Conservation (phyloP, 345 rosid genomes). For the Heritiera littoralis region DNA sequence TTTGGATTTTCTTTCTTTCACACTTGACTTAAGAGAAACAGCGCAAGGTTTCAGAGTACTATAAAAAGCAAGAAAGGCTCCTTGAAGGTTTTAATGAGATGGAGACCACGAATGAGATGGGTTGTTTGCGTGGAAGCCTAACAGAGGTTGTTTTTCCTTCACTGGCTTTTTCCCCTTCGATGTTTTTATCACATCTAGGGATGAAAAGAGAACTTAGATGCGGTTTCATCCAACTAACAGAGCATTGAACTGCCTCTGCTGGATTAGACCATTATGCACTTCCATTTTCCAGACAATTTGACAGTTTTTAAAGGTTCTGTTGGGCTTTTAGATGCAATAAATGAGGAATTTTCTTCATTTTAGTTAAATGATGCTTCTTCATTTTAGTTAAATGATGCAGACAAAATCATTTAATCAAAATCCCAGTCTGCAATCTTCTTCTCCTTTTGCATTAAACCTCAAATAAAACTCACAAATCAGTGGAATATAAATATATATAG, state of each 20-base stretch:
- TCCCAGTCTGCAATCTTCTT: not conserved
- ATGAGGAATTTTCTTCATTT: no score
- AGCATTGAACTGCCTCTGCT: no score
- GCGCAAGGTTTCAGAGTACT: slow-evolving; percentile 70
- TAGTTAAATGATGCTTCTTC: not conserved
- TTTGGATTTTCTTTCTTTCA: not conserved
- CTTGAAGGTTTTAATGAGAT: slow-evolving; percentile 74
- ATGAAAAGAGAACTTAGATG: no score
- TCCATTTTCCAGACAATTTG: no score
- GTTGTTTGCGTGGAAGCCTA: slow-evolving; percentile 47
- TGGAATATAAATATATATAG: not conserved
- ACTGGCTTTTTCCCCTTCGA: not conserved
- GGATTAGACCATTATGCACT: no score
- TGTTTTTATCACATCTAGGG: not conserved
- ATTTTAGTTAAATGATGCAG: not conserved
- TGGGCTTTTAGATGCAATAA: no score
- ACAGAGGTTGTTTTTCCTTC: slow-evolving; percentile 50
- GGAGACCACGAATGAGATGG: slow-evolving; percentile 62
- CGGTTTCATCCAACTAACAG: no score
- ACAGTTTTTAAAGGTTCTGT: no score
- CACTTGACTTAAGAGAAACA: slow-evolving; percentile 49
- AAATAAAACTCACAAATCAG: not conserved
- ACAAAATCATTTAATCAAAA: not conserved
- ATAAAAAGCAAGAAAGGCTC: slow-evolving; percentile 78
- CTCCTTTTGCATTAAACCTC: not conserved